A percentile compares a stretch with the other conserved stretches of the same genome.
phyloP scores from a whole-genome alignment of 163 green algal genomes.

The Volvox carteri region DNA sequence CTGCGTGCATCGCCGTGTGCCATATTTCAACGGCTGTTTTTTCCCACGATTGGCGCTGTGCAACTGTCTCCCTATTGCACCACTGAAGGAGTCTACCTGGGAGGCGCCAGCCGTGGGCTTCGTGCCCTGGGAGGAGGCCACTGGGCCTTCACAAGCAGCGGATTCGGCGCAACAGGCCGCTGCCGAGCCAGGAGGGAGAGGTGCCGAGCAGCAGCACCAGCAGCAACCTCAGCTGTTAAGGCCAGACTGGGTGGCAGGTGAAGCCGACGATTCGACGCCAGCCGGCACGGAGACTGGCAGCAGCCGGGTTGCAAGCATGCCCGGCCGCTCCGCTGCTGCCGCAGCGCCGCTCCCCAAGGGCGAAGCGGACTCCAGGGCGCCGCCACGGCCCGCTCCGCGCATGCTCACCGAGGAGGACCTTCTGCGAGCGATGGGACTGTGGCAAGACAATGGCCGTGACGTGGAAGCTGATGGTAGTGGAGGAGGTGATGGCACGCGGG shows the following conservation, averaged over 20 bases:
- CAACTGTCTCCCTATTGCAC: no score
- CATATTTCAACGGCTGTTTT: no score
- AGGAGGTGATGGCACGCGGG: not conserved
- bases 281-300: not conserved
- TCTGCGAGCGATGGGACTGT: conserved; percentile 36
- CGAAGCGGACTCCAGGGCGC: not conserved
- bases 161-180: not conserved
- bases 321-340: not conserved
- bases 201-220: not conserved
- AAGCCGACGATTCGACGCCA: not conserved
- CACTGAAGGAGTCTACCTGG: conserved; percentile 37
- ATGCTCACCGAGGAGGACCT: conserved; percentile 52
- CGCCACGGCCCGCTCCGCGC: not conserved
- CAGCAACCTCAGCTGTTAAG: no score
- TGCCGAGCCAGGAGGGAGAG: not conserved
- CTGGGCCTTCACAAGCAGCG: not conserved
- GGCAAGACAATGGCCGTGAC: not conserved
- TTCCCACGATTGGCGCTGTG: no score
- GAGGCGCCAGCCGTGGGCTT: conserved; percentile 38
- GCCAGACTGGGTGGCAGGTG: not conserved
- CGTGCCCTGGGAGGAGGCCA: conserved; percentile 27
- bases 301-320: no score
- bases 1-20: no score
- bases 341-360: not conserved
- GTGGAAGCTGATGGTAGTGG: not conserved